A percentile compares a stretch with the other conserved stretches of the same genome.
Evolutionary conservation across 345 rosid genomes (phyloP).

Genomic region (Psidium guajava): DNA sequence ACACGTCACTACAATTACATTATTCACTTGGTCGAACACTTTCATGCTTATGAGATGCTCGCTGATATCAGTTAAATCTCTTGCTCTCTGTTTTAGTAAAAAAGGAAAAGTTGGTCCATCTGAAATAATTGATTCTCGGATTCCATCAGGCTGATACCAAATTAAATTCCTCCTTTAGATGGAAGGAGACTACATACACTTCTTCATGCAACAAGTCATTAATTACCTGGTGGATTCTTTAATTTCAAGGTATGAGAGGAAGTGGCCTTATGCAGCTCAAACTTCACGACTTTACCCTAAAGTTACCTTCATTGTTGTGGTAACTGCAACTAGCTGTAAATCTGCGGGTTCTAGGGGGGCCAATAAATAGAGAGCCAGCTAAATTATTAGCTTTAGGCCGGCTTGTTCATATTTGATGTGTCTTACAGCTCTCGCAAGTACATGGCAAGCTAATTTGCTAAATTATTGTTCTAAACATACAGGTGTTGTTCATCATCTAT

Average conservation of each 20-base stretch:
- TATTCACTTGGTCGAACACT: neutral
- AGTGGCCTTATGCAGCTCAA: neutral
- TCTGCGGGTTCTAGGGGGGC: neutral
- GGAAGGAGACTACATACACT: neutral
- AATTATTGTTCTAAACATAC: neutral
- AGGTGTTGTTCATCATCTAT: neutral
- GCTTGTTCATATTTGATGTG: neutral
- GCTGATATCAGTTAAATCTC: neutral
- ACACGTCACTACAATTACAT: neutral
- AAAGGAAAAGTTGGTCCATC: neutral
- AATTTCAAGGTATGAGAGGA: neutral
- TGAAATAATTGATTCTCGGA: neutral
- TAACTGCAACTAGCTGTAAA: neutral
- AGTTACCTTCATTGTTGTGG: neutral
- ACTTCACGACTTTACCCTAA: neutral
- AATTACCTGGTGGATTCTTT: neutral
- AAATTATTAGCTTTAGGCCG: neutral
- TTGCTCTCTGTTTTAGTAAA: neutral
- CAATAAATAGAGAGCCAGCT: neutral
- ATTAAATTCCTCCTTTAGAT: neutral
- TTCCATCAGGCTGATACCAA: neutral
- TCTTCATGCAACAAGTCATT: neutral
- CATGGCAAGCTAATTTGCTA: neutral
- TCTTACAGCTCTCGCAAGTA: neutral
- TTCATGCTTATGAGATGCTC: neutral